A percentile compares a stretch with the other conserved stretches of the same genome.
phyloP scores from a whole-genome alignment of 148 eudicot genomes.

The Camellia granthamiana region DNA sequence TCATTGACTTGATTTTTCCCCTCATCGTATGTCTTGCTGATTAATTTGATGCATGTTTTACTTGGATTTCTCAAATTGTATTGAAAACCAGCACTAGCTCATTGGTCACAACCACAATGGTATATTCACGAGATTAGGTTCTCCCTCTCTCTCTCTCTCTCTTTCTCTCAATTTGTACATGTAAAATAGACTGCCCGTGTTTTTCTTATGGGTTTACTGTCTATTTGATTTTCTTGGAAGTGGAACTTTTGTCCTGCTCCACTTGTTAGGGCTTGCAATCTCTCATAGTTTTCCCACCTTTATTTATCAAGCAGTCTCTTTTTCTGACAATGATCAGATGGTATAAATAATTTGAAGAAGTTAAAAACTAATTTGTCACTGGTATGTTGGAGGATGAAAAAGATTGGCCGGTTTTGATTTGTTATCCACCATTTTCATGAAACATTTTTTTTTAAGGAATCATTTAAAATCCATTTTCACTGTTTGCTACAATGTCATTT shows the following conservation, averaged over 20 bases:
- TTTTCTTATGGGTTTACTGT: not conserved
- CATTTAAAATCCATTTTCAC: not conserved
- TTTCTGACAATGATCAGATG: not conserved
- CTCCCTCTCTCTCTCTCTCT: too few species aligned
- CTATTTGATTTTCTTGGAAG: not conserved
- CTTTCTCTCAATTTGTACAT: not conserved
- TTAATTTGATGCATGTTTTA: too few species aligned
- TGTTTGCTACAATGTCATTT: constrained; percentile 10
- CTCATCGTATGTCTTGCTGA: not conserved
- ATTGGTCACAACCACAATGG: not conserved
- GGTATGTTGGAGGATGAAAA: not conserved
- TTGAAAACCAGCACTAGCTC: not conserved
- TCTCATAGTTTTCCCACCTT: not conserved
- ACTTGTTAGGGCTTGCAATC: not conserved
- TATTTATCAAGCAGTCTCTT: not conserved
- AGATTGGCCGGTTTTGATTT: not conserved
- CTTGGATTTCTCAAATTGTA: not conserved
- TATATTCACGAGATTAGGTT: not conserved
- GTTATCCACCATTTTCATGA: not conserved
- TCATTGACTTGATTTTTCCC: too few species aligned
- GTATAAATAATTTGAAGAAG: not conserved
- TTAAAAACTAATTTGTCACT: not conserved
- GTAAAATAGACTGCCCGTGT: not conserved
- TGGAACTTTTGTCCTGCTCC: not conserved
- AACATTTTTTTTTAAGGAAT: not conserved